A percentile compares a stretch with the other conserved stretches of the same genome.
Evolutionary conservation across 306 rosid species (phyloP).

Genomic region (Cyclanthera cordifolia): DNA sequence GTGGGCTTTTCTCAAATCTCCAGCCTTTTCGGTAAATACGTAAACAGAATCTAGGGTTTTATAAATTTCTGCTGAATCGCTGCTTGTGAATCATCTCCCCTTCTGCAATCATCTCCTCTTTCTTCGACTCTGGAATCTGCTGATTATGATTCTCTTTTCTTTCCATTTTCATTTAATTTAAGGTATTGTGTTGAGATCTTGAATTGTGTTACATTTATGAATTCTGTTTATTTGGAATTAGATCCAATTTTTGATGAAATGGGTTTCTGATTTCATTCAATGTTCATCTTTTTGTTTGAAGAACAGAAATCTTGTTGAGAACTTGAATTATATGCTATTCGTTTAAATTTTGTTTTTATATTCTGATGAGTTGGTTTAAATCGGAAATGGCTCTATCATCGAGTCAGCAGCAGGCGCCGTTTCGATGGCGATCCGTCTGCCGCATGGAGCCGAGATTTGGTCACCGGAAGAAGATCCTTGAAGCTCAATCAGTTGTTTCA

Average conservation of each 20-base stretch:
- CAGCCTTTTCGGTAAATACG: neutral
- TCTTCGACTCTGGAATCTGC: neutral
- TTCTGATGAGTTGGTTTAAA: neutral
- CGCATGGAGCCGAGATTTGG: constrained; percentile 64
- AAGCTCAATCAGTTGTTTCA: constrained; percentile 28
- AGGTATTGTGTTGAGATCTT: no score
- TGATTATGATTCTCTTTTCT: no score
- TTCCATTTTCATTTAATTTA: no score
- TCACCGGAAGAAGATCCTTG: constrained; percentile 57
- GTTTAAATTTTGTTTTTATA: neutral
- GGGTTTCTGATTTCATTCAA: no score
- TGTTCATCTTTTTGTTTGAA: no score
- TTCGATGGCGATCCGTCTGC: constrained; percentile 48
- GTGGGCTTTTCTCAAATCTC: neutral
- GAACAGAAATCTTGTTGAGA: no score
- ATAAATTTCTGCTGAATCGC: neutral
- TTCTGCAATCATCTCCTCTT: neutral
- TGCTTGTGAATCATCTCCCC: neutral
- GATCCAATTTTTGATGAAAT: no score
- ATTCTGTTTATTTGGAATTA: no score
- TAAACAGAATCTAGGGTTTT: neutral
- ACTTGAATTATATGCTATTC: neutral
- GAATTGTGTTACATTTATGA: no score
- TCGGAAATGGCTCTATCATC: constrained; percentile 30
- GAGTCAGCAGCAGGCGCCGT: constrained; percentile 74